Percentiles rank a stretch among this genome's conserved stretches.
phyloP scores from a whole-genome alignment of 441 rosid species.

The Gossypium gossypioides region DNA sequence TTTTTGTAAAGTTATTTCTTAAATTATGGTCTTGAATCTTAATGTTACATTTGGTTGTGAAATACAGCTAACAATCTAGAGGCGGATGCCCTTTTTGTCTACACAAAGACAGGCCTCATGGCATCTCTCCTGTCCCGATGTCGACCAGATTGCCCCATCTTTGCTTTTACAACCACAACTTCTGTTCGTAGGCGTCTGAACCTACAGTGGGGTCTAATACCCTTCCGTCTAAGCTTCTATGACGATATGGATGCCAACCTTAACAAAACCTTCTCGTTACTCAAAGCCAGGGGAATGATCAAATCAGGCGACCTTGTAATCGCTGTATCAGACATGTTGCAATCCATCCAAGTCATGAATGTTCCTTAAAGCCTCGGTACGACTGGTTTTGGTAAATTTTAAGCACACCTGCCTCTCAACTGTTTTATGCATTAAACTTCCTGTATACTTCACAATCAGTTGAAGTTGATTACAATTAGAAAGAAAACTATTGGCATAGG shows the following conservation, averaged over 20 bases:
- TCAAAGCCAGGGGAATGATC: slow-evolving; percentile 92
- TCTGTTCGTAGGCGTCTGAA: slow-evolving; percentile 78
- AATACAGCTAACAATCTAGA: slow-evolving; percentile 81
- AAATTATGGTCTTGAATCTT: slow-evolving; percentile 1
- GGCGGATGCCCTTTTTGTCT: slow-evolving; percentile 87
- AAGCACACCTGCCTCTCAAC: neutral
- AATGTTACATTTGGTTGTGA: slow-evolving; percentile 3
- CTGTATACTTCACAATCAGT: neutral
- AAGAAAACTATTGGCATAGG: slow-evolving; percentile 14
- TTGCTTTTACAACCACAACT: slow-evolving; percentile 71
- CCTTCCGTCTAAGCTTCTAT: slow-evolving; percentile 80
- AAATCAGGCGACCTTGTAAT: slow-evolving; percentile 92
- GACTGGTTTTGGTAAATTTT: neutral
- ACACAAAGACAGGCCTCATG: slow-evolving; percentile 87
- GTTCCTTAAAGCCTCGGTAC: slow-evolving; percentile 40
- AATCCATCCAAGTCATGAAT: slow-evolving; percentile 89
- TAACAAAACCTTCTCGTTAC: slow-evolving; percentile 78
- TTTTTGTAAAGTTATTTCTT: neutral
- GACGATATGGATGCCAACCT: slow-evolving; percentile 93
- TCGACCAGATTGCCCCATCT: slow-evolving; percentile 95
- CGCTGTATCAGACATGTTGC: slow-evolving; percentile 90
- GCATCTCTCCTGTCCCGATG: slow-evolving; percentile 84
- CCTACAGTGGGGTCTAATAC: slow-evolving; percentile 95
- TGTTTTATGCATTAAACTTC: slow-evolving; percentile 8
- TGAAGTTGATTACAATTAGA: slow-evolving; percentile 15